phyloP scores from a whole-genome alignment of 768 basidiomycete species.

The Suillus decipiens region DNA sequence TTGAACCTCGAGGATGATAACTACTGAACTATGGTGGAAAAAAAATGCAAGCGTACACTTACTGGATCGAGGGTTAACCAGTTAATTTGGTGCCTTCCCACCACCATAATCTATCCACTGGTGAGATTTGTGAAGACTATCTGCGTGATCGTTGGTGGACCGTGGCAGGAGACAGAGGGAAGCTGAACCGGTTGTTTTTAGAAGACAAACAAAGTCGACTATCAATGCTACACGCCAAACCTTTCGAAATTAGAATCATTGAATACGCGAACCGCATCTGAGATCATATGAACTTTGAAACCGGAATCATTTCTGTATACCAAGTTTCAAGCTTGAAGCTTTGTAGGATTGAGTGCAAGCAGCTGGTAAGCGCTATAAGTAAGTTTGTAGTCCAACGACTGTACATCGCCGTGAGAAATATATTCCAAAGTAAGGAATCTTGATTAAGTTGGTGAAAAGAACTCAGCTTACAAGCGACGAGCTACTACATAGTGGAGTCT shows the following conservation, averaged over 20 bases:
- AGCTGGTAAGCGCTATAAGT: background rate
- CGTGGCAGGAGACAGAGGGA: background rate
- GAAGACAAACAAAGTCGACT: background rate
- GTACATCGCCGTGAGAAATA: background rate
- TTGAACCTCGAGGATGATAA: background rate
- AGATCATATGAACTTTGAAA: background rate
- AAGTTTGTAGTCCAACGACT: background rate
- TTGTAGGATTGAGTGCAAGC: background rate
- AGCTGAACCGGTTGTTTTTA: background rate
- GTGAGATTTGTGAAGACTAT: background rate
- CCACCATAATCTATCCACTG: background rate
- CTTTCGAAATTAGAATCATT: background rate
- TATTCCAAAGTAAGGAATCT: background rate
- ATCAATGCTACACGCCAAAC: background rate
- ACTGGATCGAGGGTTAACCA: background rate
- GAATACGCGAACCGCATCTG: background rate
- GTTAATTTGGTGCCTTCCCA: background rate
- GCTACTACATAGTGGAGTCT: background rate
- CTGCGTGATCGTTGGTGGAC: background rate
- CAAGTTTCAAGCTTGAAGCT: too few relatives aligned
- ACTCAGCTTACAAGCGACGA: background rate
- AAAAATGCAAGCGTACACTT: background rate
- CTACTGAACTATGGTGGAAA: background rate
- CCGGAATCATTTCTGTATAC: background rate
- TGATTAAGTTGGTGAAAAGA: conserved; percentile 4